Evolutionary conservation across 192 early-diverging fungal genomes (phyloP), one percentile per base, ranked within the genome.

Genomic region (Gaertneriomyces sp.): DNA sequence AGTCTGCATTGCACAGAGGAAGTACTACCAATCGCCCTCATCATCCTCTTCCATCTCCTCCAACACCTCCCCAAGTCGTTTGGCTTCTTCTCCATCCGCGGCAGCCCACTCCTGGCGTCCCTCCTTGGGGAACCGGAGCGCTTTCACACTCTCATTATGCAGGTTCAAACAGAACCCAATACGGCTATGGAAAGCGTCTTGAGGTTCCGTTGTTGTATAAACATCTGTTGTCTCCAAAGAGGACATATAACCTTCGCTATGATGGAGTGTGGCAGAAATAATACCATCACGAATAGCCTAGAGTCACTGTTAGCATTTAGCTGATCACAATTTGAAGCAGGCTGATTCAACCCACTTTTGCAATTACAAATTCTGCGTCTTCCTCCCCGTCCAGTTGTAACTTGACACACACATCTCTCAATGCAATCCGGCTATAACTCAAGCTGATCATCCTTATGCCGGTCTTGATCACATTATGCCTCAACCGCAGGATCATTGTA

Each of bases 391-490:
- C 95, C 73, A 99, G 72, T 64, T 96, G 93, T 55, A 99, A 82
- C 79, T 96, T 96, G 58, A 96, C 74, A 77, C 97, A 98, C 51
- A 98, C 94, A 71, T 99, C 97, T 10, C 90, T 79, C 56, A 99
- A 79, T 42, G 93, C 92, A 54, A 99, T 98, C 39, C 91, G 87
- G n/a, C 94, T 94, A 74, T 99, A 99, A 0, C 93, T 91, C 57
- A 95, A 63, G 73, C 88, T 90, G 72, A 99, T 96, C 90, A 91
- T 95, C 55, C 97, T 89, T 53, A 99, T 91, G 41, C 95, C 97
- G 9, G 97, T 91, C 81, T 97, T 98, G 84, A 99, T 99, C 47
- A 99, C 97, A 78, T 98, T 98, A 77, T 99, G 97, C 40, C 95
- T 94, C 53, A 99, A 84, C 77, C 96, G 89, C 51, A 95, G 72